A percentile compares a stretch with the other conserved stretches of the same genome.
These are phyloP conservation scores for Nymphaea colorata DNA, from an alignment of 164 flowering plant species.

Conservation along the genomic window DNA sequence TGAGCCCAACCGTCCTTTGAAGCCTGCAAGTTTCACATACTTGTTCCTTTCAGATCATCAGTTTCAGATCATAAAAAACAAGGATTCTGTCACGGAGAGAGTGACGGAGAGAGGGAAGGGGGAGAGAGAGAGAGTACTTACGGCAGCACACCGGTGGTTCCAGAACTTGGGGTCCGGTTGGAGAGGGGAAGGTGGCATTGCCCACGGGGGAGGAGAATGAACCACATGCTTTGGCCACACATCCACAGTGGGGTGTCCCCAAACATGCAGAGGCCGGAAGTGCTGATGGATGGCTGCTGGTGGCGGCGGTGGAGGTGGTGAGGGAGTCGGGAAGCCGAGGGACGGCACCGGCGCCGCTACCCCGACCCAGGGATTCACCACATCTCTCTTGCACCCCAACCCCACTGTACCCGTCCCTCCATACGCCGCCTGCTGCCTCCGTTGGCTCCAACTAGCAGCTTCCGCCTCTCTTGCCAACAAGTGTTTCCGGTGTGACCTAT, in stretches of 20 bases:
- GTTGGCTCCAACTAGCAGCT: conserved; percentile 84
- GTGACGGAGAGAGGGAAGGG: not conserved
- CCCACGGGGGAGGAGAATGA: conserved; percentile 25
- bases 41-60: not conserved
- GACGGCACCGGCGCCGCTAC: not conserved
- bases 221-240: conserved; percentile 68
- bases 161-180: conserved; percentile 22
- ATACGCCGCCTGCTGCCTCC: conserved; percentile 44
- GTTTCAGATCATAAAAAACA: not conserved
- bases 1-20: conserved; percentile 20
- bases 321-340: conserved; percentile 23
- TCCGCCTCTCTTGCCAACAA: conserved; percentile 80
- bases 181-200: conserved; percentile 14
- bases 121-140: conserved; percentile 15
- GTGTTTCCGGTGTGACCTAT: conserved; percentile 89
- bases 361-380: conserved; percentile 37
- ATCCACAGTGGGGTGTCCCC: conserved; percentile 87
- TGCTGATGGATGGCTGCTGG: conserved; percentile 18
- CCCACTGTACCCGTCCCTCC: conserved; percentile 14
- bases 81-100: no score
- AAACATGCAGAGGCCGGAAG: conserved; percentile 73
- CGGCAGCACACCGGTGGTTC: conserved; percentile 43
- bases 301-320: conserved; percentile 80
- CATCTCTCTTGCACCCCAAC: conserved; percentile 24
- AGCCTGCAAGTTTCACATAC: not conserved